Evolutionary conservation across 345 rosid species (phyloP).

Genomic region (Ceriops zippeliana): DNA sequence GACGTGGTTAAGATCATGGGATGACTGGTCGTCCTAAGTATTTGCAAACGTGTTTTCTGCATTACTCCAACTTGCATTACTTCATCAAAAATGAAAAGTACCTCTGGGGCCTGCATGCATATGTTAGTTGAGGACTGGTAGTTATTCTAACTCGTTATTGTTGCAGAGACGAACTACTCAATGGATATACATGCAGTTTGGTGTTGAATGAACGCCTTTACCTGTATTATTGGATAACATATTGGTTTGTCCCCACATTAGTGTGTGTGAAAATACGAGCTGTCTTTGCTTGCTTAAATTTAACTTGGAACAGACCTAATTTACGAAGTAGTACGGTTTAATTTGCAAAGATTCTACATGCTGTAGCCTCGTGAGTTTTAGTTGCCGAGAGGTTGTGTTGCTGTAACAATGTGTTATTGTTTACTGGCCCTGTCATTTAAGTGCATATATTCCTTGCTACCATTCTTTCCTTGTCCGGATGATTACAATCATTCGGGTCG

Average conservation of each 20-base stretch:
- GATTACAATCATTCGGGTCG: too few relatives aligned
- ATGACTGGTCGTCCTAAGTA: background rate
- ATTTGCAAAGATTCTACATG: too few relatives aligned
- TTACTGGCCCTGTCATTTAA: too few relatives aligned
- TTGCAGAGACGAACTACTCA: background rate
- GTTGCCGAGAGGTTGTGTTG: too few relatives aligned
- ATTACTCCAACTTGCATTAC: slow-evolving; percentile 12
- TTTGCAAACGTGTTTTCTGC: background rate
- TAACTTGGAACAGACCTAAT: slow-evolving; percentile 2
- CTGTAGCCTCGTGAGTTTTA: too few relatives aligned
- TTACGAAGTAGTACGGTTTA: background rate
- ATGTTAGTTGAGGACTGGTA: slow-evolving; percentile 32
- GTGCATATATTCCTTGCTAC: too few relatives aligned
- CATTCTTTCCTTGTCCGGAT: too few relatives aligned
- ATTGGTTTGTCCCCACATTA: slow-evolving; percentile 15
- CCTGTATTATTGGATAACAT: background rate
- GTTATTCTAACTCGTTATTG: slow-evolving; percentile 6
- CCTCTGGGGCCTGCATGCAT: background rate
- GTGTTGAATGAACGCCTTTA: background rate
- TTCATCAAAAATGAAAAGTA: background rate
- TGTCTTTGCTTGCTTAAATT: background rate
- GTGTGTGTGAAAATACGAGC: background rate
- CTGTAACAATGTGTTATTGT: too few relatives aligned
- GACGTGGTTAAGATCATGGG: slow-evolving; percentile 1
- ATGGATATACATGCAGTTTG: background rate